Evolutionary conservation across 1,284 basidiomycete genomes (phyloP).

Genomic region (Tylopilus sp.): DNA sequence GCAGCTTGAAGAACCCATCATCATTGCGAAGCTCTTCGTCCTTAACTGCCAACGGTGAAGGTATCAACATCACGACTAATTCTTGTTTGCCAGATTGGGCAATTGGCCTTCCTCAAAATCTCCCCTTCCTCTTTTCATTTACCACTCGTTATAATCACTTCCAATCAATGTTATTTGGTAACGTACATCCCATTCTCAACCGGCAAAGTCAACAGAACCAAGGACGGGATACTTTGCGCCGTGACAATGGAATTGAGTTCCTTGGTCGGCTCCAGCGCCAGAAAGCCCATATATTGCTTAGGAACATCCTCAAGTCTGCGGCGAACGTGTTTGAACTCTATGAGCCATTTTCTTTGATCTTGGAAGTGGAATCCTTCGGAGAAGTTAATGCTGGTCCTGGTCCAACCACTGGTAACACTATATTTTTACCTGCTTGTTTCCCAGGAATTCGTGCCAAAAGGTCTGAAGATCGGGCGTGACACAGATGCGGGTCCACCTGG

Average conservation of each 20-base stretch:
- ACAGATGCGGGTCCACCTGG: too few relatives aligned
- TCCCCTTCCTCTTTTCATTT: constrained; percentile 99
- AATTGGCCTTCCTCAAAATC: constrained; percentile 91
- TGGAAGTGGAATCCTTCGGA: constrained; percentile 99
- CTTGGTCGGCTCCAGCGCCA: constrained; percentile 94
- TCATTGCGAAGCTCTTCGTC: constrained; percentile 85
- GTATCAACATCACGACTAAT: constrained; percentile 51
- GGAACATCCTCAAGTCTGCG: constrained; percentile 96
- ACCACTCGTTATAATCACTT: constrained; percentile 97
- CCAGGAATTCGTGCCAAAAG: too few relatives aligned
- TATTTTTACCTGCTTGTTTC: too few relatives aligned
- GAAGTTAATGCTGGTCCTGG: too few relatives aligned
- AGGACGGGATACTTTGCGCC: constrained; percentile 77
- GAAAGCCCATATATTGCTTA: constrained; percentile 96
- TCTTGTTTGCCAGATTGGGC: constrained; percentile 98
- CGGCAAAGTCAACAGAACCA: constrained; percentile 89
- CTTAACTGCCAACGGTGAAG: background rate
- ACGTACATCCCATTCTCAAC: constrained; percentile 91
- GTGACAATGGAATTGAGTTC: constrained; percentile 93
- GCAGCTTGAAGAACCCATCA: constrained; percentile 98
- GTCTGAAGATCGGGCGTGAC: too few relatives aligned
- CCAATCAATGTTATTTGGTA: constrained; percentile 97
- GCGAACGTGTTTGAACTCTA: constrained; percentile 99
- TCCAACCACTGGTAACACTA: too few relatives aligned
- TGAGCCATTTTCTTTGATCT: constrained; percentile 90